Evolutionary conservation across 83 land plant genomes (phyloP).

Genomic region (Larix sibirica): DNA sequence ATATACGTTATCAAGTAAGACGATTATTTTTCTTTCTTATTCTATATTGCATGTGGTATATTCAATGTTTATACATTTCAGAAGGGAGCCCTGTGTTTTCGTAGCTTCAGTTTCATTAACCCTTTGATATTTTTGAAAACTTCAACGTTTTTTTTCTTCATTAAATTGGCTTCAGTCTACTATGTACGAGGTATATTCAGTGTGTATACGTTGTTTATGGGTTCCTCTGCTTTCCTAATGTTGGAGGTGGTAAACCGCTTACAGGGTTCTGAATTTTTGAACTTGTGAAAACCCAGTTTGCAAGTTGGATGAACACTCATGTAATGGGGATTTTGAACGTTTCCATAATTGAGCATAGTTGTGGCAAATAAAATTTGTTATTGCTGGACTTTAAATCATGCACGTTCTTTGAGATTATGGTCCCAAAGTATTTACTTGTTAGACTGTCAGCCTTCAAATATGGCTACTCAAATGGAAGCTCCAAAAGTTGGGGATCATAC

Average conservation of each 20-base stretch:
- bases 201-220: not conserved
- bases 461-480: no score
- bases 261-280: not conserved
- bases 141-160: not conserved
- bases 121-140: not conserved
- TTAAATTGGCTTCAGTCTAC: not conserved
- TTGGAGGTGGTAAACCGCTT: not conserved
- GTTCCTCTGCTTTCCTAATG: not conserved
- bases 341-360: no score
- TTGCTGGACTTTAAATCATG: no score
- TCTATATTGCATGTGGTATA: not conserved
- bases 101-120: not conserved
- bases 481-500: no score
- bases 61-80: not conserved
- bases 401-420: no score
- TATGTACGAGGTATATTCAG: not conserved
- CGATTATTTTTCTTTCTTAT: not conserved
- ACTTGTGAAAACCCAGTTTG: no score
- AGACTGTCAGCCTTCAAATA: no score
- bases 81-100: not conserved
- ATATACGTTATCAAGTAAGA: conserved; percentile 7
- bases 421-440: no score
- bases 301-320: not conserved
- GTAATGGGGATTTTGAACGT: no score
- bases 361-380: no score